These are phyloP conservation scores for Kentomonas sorsogonicus DNA, from an alignment of 208 protist genomes.

Conservation along the genomic window DNA sequence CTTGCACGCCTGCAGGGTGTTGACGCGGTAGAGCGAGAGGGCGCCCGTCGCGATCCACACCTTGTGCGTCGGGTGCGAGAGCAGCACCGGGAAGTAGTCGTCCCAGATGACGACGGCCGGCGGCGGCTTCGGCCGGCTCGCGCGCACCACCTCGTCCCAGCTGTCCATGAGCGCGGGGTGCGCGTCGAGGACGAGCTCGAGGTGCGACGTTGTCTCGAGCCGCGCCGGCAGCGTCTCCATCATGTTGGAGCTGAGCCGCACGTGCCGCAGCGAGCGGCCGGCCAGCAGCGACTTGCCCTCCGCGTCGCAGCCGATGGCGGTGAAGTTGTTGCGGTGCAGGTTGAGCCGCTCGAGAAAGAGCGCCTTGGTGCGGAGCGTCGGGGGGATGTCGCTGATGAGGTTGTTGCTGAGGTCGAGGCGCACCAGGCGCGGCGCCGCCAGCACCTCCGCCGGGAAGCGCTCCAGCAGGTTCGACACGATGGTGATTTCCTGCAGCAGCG, in stretches of 20 bases:
- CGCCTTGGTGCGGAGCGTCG: constrained; percentile 17
- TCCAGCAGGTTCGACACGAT: constrained; percentile 54
- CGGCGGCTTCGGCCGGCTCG: not conserved
- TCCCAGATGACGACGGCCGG: constrained; percentile 65
- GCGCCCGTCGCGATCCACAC: constrained; percentile 51
- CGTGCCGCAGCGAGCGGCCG: constrained; percentile 44
- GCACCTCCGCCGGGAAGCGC: constrained; percentile 49
- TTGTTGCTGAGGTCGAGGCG: constrained; percentile 74
- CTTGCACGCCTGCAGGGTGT: constrained; percentile 39
- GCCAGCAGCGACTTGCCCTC: constrained; percentile 44
- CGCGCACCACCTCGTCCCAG: constrained; percentile 39
- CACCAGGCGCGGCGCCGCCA: constrained; percentile 45
- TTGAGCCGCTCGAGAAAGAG: constrained; percentile 50
- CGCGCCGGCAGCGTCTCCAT: constrained; percentile 42
- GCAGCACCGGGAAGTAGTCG: constrained; percentile 62
- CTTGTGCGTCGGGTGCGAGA: constrained; percentile 18
- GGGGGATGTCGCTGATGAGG: constrained; percentile 48
- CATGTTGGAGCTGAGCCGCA: constrained; percentile 68
- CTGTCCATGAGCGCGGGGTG: constrained; percentile 52
- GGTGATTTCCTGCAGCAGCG: constrained; percentile 38
- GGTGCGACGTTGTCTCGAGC: constrained; percentile 35
- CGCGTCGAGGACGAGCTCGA: constrained; percentile 74
- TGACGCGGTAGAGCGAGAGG: constrained; percentile 33
- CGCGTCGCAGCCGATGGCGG: constrained; percentile 26
- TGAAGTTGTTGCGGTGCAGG: constrained; percentile 63